These are phyloP conservation scores for Saccharomycopsis crataegensis DNA, from an alignment of 1,139 yeast genomes.

Conservation along the genomic window DNA sequence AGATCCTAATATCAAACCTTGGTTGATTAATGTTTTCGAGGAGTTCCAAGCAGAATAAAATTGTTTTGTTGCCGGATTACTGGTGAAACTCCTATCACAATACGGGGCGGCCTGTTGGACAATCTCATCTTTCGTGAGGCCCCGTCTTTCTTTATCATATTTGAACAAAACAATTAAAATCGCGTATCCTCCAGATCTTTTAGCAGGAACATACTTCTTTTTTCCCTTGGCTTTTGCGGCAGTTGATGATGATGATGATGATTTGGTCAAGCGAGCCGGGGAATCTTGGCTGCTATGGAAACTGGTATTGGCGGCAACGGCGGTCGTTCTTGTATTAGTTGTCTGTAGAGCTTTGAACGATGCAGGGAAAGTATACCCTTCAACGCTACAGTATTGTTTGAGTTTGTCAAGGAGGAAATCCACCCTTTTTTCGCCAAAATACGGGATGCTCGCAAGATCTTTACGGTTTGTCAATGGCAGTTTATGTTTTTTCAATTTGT, in stretches of 20 bases:
- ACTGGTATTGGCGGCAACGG: background rate
- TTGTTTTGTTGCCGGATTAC: constrained; percentile 54
- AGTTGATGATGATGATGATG: no score
- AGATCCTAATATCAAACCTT: constrained; percentile 49
- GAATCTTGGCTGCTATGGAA: background rate
- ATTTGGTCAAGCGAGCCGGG: background rate
- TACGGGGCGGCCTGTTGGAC: constrained; percentile 48
- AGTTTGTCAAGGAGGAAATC: constrained; percentile 31
- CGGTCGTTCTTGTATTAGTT: background rate
- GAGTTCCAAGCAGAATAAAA: constrained; percentile 78
- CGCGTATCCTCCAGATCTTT: constrained; percentile 83
- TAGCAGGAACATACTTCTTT: constrained; percentile 59
- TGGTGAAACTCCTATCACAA: constrained; percentile 58
- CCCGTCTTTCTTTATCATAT: constrained; percentile 41
- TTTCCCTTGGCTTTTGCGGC: constrained; percentile 20
- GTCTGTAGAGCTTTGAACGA: constrained; percentile 4
- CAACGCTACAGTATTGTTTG: constrained; percentile 34
- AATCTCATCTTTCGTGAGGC: constrained; percentile 57
- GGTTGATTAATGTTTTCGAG: constrained; percentile 52
- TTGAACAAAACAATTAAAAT: constrained; percentile 59
- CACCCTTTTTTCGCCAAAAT: constrained; percentile 46
- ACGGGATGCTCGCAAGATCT: constrained; percentile 37
- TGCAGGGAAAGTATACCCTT: constrained; percentile 32
- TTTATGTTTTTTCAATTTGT: constrained; percentile 32
- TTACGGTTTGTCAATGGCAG: constrained; percentile 35